Evolutionary conservation across 345 rosid species (phyloP), one percentile per base, ranked within the genome.

Genomic region (Reutealis trisperma): DNA sequence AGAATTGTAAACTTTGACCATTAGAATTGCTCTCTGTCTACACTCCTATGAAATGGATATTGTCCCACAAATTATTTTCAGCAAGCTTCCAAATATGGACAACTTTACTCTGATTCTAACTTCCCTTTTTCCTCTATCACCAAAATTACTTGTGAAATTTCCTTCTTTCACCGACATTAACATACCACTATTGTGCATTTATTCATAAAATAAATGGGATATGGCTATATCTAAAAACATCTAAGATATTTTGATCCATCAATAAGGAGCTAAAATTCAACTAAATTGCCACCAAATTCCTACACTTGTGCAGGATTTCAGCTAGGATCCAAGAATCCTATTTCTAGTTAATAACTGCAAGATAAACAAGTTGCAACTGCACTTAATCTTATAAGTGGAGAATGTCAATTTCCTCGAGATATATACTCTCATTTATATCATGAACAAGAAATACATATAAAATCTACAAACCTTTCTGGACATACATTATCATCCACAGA

Each of bases 391-490:
- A 21, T 14, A 52, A 70, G 44, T 0, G 24, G n/a, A 25, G 5
- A 32, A 34, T 37, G 44, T 8, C 45, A n/a, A n/a, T 19, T 21
- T 34, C 25, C 61, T 58, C 21, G 12, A 25, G 14, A 4, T 14
- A 22, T 19, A 63, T 63, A 37, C 14, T 63, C 41, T 49, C 21
- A 71, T 69, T 67, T 22, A 18, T 11, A 76, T 41, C 47, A 69
- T 72, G 42, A 70, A 76, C 22, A 60, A 58, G 19, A 64, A 47
- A 65, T 68, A 34, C 44, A n/a, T 19, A 80, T 58, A 47, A 55
- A 57, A 62, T 54, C 61, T 27, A 76, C 82, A 55, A 71, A 87
- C 91, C 92, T 87, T 83, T 86, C 75, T 54, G 75, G 71, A 73
- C 44, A 69, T 71, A 47, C 65, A 73, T 60, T 49, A 74, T 77